Conservation (phyloP, 2,329 filamentous ascomycete species). For the Verticillium tricorpus region DNA sequence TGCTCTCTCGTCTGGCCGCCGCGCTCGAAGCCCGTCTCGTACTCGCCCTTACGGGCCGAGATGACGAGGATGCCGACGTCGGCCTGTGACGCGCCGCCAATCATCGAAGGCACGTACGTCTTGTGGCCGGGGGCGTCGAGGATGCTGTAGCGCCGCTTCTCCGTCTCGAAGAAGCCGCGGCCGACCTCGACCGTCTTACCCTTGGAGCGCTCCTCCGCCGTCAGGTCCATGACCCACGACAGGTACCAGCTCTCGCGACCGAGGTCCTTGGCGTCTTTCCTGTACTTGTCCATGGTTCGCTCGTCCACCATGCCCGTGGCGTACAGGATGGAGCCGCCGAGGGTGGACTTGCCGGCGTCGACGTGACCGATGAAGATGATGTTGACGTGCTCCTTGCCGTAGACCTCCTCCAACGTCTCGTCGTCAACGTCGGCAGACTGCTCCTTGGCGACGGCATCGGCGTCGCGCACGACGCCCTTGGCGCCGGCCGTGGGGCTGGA, state of each 20-base stretch:
- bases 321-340: conserved; percentile 90
- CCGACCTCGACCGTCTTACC: conserved; percentile 98
- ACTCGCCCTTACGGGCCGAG: conserved; percentile 94
- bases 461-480: conserved; percentile 52
- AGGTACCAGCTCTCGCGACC: conserved; percentile 98
- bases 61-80: conserved; percentile 96
- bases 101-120: conserved; percentile 97
- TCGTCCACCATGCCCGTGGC: conserved; percentile 99
- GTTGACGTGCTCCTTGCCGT: conserved; percentile 89
- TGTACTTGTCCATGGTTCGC: conserved; percentile 97
- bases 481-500: conserved; percentile 69
- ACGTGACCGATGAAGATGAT: conserved; percentile 98
- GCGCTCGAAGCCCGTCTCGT: conserved; percentile 96
- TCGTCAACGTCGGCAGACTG: conserved; percentile 70
- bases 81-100: conserved; percentile 88
- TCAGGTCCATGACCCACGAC: conserved; percentile 96
- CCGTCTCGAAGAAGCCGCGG: conserved; percentile 92
- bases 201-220: conserved; percentile 92
- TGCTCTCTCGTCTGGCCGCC: conserved; percentile 97
- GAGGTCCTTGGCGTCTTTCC: conserved; percentile 90
- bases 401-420: conserved; percentile 84
- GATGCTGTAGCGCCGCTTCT: conserved; percentile 94
- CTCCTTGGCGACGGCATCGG: conserved; percentile 80
- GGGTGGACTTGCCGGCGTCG: conserved; percentile 94
- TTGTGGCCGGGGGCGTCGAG: conserved; percentile 97